These are phyloP conservation scores for Kazachstania africana DNA, from an alignment of 805 yeast genomes.

Conservation along the genomic window DNA sequence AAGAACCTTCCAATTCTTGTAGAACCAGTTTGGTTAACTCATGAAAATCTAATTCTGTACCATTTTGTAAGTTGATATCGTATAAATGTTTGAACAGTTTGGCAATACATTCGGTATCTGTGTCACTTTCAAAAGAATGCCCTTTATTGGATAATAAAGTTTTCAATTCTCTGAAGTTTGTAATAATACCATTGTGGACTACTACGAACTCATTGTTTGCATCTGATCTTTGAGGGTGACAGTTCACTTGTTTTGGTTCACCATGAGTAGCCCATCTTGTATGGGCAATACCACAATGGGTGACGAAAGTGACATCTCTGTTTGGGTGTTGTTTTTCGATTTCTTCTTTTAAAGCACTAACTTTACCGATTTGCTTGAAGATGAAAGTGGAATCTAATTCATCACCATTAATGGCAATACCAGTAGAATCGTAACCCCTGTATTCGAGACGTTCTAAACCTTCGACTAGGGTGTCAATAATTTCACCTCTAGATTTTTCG, in stretches of 20 bases:
- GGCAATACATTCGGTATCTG: slow-evolving; percentile 98
- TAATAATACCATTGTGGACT: slow-evolving; percentile 97
- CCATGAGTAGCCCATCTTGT: slow-evolving; percentile 99
- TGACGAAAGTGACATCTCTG: slow-evolving; percentile 53
- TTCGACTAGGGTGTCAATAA: slow-evolving; percentile 77
- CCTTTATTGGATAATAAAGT: slow-evolving; percentile 75
- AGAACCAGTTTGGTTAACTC: slow-evolving; percentile 87
- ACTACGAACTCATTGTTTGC: slow-evolving; percentile 71
- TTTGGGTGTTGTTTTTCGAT: slow-evolving; percentile 42
- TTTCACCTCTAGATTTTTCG: slow-evolving; percentile 85
- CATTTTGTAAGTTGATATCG: slow-evolving; percentile 62
- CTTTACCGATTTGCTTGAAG: slow-evolving; percentile 86
- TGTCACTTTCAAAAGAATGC: slow-evolving; percentile 73
- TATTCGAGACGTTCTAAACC: slow-evolving; percentile 85
- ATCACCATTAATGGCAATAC: slow-evolving; percentile 91
- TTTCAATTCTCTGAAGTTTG: slow-evolving; percentile 86
- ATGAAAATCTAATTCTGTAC: slow-evolving; percentile 74
- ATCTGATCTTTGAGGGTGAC: slow-evolving; percentile 95
- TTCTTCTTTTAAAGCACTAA: slow-evolving; percentile 61
- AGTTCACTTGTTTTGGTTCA: slow-evolving; percentile 70
- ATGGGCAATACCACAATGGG: slow-evolving; percentile 95
- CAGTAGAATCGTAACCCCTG: slow-evolving; percentile 97
- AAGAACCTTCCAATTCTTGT: slow-evolving; percentile 92
- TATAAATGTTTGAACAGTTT: slow-evolving; percentile 85
- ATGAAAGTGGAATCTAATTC: slow-evolving; percentile 56